Percentiles rank a stretch among this genome's conserved stretches.
These are phyloP conservation scores for Hysterium pulicare DNA, from an alignment of 2,329 filamentous ascomycete genomes.

Conservation along the genomic window DNA sequence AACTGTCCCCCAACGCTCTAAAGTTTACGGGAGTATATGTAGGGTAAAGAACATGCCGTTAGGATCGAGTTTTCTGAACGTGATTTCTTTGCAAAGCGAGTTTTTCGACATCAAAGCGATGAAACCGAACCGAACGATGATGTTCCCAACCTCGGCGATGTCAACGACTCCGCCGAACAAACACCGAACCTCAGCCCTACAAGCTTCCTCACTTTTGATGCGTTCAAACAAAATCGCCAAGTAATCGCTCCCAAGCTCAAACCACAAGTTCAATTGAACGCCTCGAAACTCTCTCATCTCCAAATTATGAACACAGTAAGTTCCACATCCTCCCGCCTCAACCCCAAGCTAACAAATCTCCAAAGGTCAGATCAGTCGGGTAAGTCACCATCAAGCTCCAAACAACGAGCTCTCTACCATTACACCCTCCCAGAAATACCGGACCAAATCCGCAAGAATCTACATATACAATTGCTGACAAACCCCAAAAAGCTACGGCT, in stretches of 20 bases:
- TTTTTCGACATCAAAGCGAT: too few species aligned
- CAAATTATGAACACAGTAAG: constrained; percentile 56
- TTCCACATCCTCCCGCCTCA: constrained; percentile 2
- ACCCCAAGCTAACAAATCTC: constrained; percentile 14
- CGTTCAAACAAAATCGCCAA: neutral
- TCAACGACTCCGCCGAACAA: too few species aligned
- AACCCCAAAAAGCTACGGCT: constrained; percentile 68
- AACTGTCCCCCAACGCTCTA: too few species aligned
- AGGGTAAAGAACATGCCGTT: too few species aligned
- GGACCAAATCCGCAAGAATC: constrained; percentile 5
- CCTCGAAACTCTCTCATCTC: too few species aligned
- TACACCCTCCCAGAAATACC: constrained; percentile 8
- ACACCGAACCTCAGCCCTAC: constrained; percentile 8
- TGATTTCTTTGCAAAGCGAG: too few species aligned
- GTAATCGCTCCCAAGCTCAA: neutral
- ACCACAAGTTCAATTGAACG: too few species aligned
- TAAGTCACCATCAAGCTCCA: constrained; percentile 38
- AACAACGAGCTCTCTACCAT: constrained; percentile 1
- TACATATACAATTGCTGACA: neutral
- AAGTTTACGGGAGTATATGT: too few species aligned
- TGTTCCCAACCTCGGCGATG: too few species aligned
- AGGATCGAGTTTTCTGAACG: too few species aligned
- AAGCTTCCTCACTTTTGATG: neutral
- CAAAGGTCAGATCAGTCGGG: constrained; percentile 58
- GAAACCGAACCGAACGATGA: too few species aligned